Conservation (phyloP, 2,329 filamentous ascomycete genomes). For the Botrytis aclada region DNA sequence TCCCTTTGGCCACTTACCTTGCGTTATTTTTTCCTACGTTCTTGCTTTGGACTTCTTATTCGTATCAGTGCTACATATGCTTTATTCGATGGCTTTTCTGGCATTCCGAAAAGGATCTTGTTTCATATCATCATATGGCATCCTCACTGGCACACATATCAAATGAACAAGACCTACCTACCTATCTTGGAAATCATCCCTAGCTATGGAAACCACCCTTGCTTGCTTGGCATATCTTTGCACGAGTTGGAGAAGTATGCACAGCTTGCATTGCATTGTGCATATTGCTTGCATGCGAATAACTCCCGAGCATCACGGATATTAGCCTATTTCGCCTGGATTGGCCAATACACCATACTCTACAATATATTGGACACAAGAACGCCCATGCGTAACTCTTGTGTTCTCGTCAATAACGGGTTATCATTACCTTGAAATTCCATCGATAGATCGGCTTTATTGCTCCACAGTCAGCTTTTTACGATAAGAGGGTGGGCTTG, state of each 20-base stretch:
- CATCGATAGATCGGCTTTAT: not conserved
- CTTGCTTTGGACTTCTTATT: conserved; percentile 1
- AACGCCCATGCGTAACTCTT: conserved; percentile 14
- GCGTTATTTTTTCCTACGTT: conserved; percentile 4
- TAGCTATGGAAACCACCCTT: conserved; percentile 1
- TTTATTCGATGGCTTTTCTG: conserved; percentile 1
- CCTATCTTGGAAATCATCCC: not conserved
- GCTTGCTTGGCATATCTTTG: conserved; percentile 13
- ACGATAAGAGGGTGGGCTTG: not conserved
- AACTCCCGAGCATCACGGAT: not conserved
- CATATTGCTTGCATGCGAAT: conserved; percentile 15
- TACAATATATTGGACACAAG: conserved; percentile 8
- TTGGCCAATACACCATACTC: not conserved
- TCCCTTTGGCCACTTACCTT: conserved; percentile 5
- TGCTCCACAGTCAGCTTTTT: not conserved
- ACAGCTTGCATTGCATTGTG: conserved; percentile 3
- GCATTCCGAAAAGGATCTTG: not conserved
- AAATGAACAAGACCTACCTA: conserved; percentile 4
- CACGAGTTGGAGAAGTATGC: conserved; percentile 9
- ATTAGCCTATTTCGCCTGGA: not conserved
- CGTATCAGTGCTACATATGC: conserved; percentile 9
- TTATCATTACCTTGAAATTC: not conserved
- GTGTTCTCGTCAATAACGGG: not conserved
- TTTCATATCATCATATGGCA: conserved; percentile 12
- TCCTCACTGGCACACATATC: conserved; percentile 2